phyloP scores from a whole-genome alignment of 2,329 filamentous ascomycete species.

The Exserohilum turcica region DNA sequence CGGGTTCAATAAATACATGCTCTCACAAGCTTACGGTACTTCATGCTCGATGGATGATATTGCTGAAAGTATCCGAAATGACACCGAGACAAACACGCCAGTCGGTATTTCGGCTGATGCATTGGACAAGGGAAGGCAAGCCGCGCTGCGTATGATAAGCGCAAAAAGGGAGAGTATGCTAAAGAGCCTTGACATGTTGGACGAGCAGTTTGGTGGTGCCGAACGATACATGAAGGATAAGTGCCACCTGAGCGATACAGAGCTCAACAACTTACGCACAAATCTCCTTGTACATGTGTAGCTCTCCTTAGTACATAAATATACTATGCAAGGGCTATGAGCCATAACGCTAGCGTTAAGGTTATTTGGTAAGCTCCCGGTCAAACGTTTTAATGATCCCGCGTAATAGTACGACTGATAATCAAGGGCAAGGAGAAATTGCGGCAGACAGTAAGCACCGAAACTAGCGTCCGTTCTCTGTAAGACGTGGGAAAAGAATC shows the following conservation, averaged over 20 bases:
- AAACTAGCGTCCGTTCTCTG: too few relatives aligned
- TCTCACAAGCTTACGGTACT: slow-evolving; percentile 14
- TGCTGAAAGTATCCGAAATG: slow-evolving; percentile 50
- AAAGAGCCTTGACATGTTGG: slow-evolving; percentile 59
- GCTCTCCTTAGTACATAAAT: too few relatives aligned
- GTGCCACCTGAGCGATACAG: slow-evolving; percentile 62
- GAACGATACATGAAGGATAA: slow-evolving; percentile 66
- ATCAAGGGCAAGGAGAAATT: too few relatives aligned
- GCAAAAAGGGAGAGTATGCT: slow-evolving; percentile 58
- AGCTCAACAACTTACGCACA: too few relatives aligned
- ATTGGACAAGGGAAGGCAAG: slow-evolving; percentile 29
- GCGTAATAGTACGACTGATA: too few relatives aligned
- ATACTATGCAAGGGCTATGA: too few relatives aligned
- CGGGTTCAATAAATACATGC: slow-evolving; percentile 34
- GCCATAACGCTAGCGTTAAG: too few relatives aligned
- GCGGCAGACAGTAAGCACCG: too few relatives aligned
- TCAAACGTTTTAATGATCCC: too few relatives aligned
- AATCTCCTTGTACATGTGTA: too few relatives aligned
- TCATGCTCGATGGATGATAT: slow-evolving; percentile 55
- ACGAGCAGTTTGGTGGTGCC: slow-evolving; percentile 64
- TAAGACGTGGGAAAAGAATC: too few relatives aligned
- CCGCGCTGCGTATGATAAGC: slow-evolving; percentile 44
- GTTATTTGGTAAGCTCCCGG: too few relatives aligned
- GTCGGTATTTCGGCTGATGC: slow-evolving; percentile 47
- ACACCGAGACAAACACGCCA: slow-evolving; percentile 17